phyloP scores from a whole-genome alignment of 1,284 basidiomycete species.

The Fistulinella cinereoalba region DNA sequence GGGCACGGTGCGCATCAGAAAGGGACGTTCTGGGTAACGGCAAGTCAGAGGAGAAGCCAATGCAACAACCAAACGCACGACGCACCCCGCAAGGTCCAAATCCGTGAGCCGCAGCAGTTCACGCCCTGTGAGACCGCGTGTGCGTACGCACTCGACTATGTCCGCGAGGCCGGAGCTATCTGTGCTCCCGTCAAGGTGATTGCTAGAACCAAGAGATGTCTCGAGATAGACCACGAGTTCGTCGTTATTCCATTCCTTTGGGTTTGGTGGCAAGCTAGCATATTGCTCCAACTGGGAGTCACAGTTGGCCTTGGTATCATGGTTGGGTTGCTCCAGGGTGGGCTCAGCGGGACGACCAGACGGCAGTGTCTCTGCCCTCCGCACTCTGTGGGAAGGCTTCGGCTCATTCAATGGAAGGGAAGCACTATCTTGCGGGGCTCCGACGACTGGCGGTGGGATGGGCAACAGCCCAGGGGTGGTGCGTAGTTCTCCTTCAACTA shows the following conservation, averaged over 20 bases:
- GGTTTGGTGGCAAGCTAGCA: conserved; percentile 20
- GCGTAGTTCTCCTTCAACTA: conserved; percentile 3
- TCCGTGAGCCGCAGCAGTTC: conserved; percentile 29
- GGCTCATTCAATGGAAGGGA: background rate
- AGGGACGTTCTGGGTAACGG: conserved; percentile 25
- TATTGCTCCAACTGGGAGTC: background rate
- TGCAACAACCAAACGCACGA: no score
- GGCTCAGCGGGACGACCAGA: conserved; percentile 3
- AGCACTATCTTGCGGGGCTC: background rate
- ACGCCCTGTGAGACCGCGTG: conserved; percentile 26
- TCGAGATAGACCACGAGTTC: conserved; percentile 26
- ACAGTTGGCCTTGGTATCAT: background rate
- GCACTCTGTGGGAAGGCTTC: conserved; percentile 1
- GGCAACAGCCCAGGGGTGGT: conserved; percentile 18
- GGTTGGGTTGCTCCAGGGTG: background rate
- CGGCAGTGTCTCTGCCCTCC: conserved; percentile 17
- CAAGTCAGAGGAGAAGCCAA: no score
- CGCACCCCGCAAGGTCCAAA: conserved; percentile 23
- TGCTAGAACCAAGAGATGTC: conserved; percentile 6
- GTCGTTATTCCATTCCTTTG: conserved; percentile 27
- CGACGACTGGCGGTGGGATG: conserved; percentile 7
- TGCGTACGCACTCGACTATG: conserved; percentile 23
- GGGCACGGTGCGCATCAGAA: conserved; percentile 20
- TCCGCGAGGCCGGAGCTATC: conserved; percentile 1
- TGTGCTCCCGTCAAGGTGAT: background rate